Evolutionary conservation across 2,329 filamentous ascomycete genomes (phyloP), one percentile per base, ranked within the genome.

Genomic region (Calonectria pauciramosa): DNA sequence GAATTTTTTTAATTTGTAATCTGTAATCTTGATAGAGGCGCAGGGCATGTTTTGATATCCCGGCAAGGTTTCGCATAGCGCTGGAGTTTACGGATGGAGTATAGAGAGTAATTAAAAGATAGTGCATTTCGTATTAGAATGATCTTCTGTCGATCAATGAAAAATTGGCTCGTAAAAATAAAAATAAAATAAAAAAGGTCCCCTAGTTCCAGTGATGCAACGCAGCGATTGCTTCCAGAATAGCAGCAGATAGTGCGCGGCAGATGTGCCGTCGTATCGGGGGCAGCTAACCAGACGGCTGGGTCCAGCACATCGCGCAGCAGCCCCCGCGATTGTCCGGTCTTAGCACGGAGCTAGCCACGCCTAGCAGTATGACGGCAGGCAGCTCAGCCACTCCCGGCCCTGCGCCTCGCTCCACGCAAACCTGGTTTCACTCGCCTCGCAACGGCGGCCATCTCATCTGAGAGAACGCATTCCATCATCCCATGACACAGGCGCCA

Each of bases 401-500:
- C n/a, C 56, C 56, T 63, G 56, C 56, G 56, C 56, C 56, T 63
- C 56, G 16, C 34, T 41, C 36, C 14, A 38, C 36, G 56, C 56
- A 63, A 63, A 63, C 34, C 56, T 63, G 56, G 56, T 52, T 23
- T 67, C 64, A 67, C 64, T 38, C 49, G 34, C 36, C 38, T 44
- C 26, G 36, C 36, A 68, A 63, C 36, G 56, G 34, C 36, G 56
- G 34, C 34, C 56, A 63, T 63, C 23, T 63, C 56, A 41, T 38
- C 36, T 11, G 36, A 41, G 34, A 28, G 52, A 38, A 28, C n/a
- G 56, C 56, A 63, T 41, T 26, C 56, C 56, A 52, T 54, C 51
- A 70, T 64, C 47, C 70, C 44, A 59, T 54, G 71, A 47, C 63
- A 38, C 34, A 63, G n/a, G 14, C 56, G 23, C 26, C 56, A 38